Percentiles rank a stretch among this genome's conserved stretches.
Evolutionary conservation across 495 filamentous ascomycete species (phyloP).

Genomic region (Antarctomyces pellizariae): DNA sequence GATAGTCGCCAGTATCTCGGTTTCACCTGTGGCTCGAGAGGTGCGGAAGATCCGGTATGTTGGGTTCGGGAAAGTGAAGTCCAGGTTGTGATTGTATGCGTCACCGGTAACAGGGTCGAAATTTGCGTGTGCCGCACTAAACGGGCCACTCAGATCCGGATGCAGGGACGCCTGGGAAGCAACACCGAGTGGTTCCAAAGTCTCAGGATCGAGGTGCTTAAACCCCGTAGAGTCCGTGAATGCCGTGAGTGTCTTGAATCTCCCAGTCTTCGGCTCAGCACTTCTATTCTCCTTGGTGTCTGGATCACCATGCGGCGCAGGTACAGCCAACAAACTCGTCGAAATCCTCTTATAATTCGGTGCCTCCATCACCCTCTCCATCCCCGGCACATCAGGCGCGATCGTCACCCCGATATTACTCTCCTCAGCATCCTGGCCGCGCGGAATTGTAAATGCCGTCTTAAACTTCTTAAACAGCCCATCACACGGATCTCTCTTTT

Average conservation of each 20-base stretch:
- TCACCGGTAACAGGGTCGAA: constrained; percentile 48
- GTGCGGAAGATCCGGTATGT: constrained; percentile 46
- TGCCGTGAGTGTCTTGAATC: neutral
- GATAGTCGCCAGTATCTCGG: constrained; percentile 47
- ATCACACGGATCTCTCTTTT: constrained; percentile 42
- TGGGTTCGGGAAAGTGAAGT: constrained; percentile 15
- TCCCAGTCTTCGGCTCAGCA: constrained; percentile 10
- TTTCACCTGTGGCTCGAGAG: constrained; percentile 33
- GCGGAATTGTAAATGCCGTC: constrained; percentile 20
- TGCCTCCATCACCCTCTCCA: constrained; percentile 8
- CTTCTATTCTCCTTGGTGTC: constrained; percentile 2
- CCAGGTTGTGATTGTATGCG: constrained; percentile 55
- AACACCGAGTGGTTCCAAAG: constrained; percentile 42
- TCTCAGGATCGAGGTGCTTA: constrained; percentile 39
- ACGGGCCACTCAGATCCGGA: constrained; percentile 35
- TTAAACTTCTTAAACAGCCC: constrained; percentile 43
- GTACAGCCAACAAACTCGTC: neutral
- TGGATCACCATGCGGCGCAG: no score
- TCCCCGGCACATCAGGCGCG: constrained; percentile 30
- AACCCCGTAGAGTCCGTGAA: constrained; percentile 33
- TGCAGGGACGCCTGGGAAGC: constrained; percentile 34
- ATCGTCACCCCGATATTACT: constrained; percentile 37
- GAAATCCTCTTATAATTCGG: no score
- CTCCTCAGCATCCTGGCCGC: constrained; percentile 10
- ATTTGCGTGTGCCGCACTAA: constrained; percentile 44